Evolutionary conservation across 306 rosid species (phyloP), one percentile per base, ranked within the genome.

Genomic region (Crotalaria pallida): DNA sequence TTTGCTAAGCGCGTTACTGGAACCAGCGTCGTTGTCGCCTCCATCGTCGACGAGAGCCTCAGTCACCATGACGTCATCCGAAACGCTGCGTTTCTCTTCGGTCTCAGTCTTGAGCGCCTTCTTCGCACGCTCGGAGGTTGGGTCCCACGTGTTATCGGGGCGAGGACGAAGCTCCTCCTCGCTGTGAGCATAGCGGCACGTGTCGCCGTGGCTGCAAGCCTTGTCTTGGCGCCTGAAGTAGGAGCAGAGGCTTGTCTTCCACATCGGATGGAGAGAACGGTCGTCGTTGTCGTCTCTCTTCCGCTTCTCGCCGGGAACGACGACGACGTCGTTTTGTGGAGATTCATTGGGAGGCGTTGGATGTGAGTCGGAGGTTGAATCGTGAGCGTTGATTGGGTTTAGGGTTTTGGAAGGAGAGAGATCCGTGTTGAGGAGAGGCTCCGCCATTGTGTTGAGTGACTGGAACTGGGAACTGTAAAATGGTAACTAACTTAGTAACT

Each of bases 181-280:
- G 53, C 95, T 67, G 67, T 94, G 97, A 7, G 96, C 99, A 40
- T 81, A 94, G 45, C 88, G 85, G 77, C 97, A 94, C 11, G 52
- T 27, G 36, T 3, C 66, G 3, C 99, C 99, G 59, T 91, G 97
- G 83, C 88, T 81, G 31, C 99, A 94, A 36, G 96, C 64, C 16
- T 76, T 75, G 3, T 79, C 78, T 1, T 82, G 57, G 67, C 96
- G 82, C 67, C 99, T 66, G 81, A 88, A 91, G 88, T 62, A 94
- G 6, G 97, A 94, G 67, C 99, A 94, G 40, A 94, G 90, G 61
- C 97, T 89, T 3, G 96, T 91, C 72, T 91, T 94, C 97, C 96
- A 91, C 29, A 91, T 61, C 6, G 96, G 92, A 31, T 75, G 83
- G 6, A 62, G 63, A 21, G 87, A 69, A 44, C 81, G 77, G 7